Evolutionary conservation across 192 early-diverging fungal genomes (phyloP).

Genomic region (Paraglomus brasilianum): DNA sequence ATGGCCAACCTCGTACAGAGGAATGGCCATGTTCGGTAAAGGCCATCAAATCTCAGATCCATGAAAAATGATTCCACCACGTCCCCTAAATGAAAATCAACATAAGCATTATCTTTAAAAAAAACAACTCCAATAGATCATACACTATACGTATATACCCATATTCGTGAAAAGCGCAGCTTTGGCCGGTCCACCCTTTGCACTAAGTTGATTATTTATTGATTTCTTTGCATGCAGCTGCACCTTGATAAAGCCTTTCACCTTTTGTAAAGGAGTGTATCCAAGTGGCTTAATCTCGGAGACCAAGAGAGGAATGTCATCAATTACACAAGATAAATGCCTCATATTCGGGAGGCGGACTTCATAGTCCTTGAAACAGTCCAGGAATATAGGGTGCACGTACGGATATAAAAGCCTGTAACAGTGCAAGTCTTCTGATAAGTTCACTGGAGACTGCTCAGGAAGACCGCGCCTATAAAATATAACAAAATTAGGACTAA

Average conservation of each 20-base stretch:
- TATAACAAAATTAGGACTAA: too few species aligned
- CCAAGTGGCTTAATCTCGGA: conserved; percentile 29
- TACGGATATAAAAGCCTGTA: conserved; percentile 24
- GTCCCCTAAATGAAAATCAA: conserved; percentile 3
- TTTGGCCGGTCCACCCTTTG: not conserved
- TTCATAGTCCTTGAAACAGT: conserved; percentile 21
- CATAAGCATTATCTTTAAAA: conserved; percentile 10
- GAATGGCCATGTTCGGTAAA: conserved; percentile 21
- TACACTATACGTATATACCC: conserved; percentile 19
- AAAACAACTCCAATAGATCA: not conserved
- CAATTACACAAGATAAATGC: conserved; percentile 24
- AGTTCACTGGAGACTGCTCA: conserved; percentile 13
- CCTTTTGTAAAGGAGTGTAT: conserved; percentile 14
- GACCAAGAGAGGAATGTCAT: conserved; percentile 3
- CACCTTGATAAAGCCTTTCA: conserved; percentile 23
- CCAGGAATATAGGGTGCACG: conserved; percentile 14
- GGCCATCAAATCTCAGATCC: conserved; percentile 16
- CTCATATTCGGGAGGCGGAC: conserved; percentile 25
- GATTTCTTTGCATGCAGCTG: conserved; percentile 9
- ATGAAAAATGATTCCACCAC: not conserved
- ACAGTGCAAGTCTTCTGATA: conserved; percentile 26
- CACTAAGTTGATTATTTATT: not conserved
- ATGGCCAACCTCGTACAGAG: conserved; percentile 4
- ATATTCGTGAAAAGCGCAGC: conserved; percentile 18
- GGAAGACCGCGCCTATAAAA: conserved; percentile 33